These are phyloP conservation scores for Zymoseptoria tritici DNA, from an alignment of 2,329 filamentous ascomycete species.

Conservation along the genomic window DNA sequence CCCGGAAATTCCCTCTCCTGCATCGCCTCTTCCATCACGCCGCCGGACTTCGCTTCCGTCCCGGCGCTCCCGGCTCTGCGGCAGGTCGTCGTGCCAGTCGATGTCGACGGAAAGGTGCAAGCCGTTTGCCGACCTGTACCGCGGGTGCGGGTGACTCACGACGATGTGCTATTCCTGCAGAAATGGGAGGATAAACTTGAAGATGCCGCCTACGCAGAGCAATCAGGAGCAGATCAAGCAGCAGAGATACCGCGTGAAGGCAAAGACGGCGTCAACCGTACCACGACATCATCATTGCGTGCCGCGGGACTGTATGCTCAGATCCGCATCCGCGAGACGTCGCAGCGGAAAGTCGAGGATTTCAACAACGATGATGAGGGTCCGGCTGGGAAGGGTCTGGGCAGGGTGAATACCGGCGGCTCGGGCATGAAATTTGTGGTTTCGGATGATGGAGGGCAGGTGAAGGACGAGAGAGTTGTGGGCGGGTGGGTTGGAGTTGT, in stretches of 20 bases:
- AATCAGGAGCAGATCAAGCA: not conserved
- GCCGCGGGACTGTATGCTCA: not conserved
- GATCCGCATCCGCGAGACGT: not conserved
- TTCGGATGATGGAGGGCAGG: not conserved
- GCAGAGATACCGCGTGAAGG: not conserved
- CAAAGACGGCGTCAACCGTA: not conserved
- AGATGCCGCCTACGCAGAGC: not conserved
- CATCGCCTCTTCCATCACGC: conserved; percentile 55
- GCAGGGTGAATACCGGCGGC: not conserved
- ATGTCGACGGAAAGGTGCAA: conserved; percentile 64
- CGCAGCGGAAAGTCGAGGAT: not conserved
- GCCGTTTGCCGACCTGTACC: conserved; percentile 57
- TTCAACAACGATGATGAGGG: not conserved
- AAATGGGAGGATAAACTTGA: conserved; percentile 2
- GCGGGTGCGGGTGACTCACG: conserved; percentile 45
- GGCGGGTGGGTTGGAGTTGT: not conserved
- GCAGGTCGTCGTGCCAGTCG: conserved; percentile 56
- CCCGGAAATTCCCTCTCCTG: conserved; percentile 52
- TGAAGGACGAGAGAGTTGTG: not conserved
- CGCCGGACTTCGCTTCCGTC: conserved; percentile 45
- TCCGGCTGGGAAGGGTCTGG: not conserved
- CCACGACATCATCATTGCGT: not conserved
- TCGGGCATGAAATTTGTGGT: not conserved
- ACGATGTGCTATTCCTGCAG: conserved; percentile 24
- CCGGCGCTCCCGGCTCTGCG: conserved; percentile 44